Percentiles rank a stretch among this genome's conserved stretches.
These are phyloP conservation scores for Rhizopus microsporus DNA, from an alignment of 371 early-diverging fungal genomes.

Conservation along the genomic window DNA sequence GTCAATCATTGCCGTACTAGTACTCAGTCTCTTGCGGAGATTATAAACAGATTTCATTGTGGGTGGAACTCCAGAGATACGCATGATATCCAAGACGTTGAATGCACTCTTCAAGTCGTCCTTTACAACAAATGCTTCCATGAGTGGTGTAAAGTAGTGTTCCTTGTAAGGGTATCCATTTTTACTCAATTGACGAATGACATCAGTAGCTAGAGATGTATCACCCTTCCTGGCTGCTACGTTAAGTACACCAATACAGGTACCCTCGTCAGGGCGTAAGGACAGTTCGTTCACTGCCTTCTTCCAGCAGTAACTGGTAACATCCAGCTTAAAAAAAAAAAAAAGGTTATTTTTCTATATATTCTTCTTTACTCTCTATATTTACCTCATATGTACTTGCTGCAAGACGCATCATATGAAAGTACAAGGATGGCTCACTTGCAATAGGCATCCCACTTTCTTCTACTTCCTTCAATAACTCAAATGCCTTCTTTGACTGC, in stretches of 20 bases:
- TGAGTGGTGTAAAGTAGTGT: constrained; percentile 69
- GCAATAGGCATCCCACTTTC: constrained; percentile 36
- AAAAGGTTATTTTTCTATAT: neutral
- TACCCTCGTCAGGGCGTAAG: constrained; percentile 65
- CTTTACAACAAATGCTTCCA: constrained; percentile 64
- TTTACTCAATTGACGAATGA: constrained; percentile 58
- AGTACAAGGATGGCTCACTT: constrained; percentile 44
- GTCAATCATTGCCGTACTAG: constrained; percentile 42
- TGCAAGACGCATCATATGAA: constrained; percentile 51
- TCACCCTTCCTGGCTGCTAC: constrained; percentile 65
- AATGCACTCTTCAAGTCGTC: constrained; percentile 64
- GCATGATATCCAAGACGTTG: constrained; percentile 68
- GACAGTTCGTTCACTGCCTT: constrained; percentile 41
- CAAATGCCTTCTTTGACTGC: constrained; percentile 44
- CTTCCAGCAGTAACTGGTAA: constrained; percentile 54
- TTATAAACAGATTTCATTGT: constrained; percentile 44
- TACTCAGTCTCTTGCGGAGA: constrained; percentile 25
- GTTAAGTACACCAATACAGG: constrained; percentile 57
- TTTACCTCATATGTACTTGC: constrained; percentile 44
- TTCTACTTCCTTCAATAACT: constrained; percentile 56
- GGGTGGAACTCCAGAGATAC: constrained; percentile 51
- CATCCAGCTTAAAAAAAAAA: constrained; percentile 33
- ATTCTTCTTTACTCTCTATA: neutral
- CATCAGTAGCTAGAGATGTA: constrained; percentile 56
- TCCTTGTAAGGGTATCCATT: constrained; percentile 61